Evolutionary conservation across 1,284 basidiomycete genomes (phyloP).

Genomic region (Fereydounia khargensis): DNA sequence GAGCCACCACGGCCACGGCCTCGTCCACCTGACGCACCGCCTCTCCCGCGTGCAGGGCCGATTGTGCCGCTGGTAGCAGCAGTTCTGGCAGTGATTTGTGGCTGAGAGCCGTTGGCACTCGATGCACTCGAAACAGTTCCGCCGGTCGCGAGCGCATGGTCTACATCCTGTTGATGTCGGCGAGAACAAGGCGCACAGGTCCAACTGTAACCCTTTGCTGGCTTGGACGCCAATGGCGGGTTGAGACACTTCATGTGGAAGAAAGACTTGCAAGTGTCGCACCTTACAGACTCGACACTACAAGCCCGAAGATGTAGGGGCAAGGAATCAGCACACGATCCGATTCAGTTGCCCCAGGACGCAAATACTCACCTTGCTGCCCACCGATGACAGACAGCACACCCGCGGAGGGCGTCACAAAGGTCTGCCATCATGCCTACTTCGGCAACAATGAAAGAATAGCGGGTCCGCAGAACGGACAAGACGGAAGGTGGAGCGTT

Average conservation of each 20-base stretch:
- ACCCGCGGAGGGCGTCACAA: slow-evolving; percentile 79
- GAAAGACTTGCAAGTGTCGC: slow-evolving; percentile 87
- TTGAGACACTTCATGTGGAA: slow-evolving; percentile 94
- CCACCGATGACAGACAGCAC: slow-evolving; percentile 82
- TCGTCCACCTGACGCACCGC: not conserved
- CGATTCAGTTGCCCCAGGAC: no score
- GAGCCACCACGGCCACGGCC: no score
- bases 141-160: slow-evolving; percentile 55
- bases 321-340: not conserved
- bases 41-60: slow-evolving; percentile 1
- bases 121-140: no score
- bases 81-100: slow-evolving; percentile 11
- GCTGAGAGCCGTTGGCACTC: no score
- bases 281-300: slow-evolving; percentile 84
- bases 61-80: slow-evolving; percentile 6
- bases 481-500: slow-evolving; percentile 64
- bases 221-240: slow-evolving; percentile 90
- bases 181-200: slow-evolving; percentile 89
- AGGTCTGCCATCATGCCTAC: slow-evolving; percentile 86
- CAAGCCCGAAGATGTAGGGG: slow-evolving; percentile 21
- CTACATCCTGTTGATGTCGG: slow-evolving; percentile 82
- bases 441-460: slow-evolving; percentile 93
- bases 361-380: slow-evolving; percentile 70
- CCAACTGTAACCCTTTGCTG: slow-evolving; percentile 95
- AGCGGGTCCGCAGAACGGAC: slow-evolving; percentile 68